Evolutionary conservation across 2,329 filamentous ascomycete genomes (phyloP).

Genomic region (Fusarium transvaalense): DNA sequence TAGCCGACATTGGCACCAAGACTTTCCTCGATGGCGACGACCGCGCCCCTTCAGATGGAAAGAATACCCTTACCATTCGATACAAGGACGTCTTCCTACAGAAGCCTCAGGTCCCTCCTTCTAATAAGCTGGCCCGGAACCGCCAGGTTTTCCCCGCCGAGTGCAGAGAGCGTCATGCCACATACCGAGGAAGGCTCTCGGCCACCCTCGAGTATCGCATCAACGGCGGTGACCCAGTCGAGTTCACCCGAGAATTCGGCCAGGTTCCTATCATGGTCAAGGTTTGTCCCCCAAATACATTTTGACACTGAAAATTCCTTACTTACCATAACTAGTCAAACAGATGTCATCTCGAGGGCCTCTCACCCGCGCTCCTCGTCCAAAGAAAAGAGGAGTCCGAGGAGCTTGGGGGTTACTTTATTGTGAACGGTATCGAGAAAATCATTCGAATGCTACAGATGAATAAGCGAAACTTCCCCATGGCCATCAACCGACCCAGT

Average conservation of each 20-base stretch:
- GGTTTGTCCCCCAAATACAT: constrained; percentile 62
- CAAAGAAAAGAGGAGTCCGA: constrained; percentile 94
- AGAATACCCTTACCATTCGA: constrained; percentile 82
- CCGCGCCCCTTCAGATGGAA: constrained; percentile 66
- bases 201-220: constrained; percentile 87
- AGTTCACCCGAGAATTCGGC: constrained; percentile 87
- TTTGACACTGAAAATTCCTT: neutral
- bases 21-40: constrained; percentile 86
- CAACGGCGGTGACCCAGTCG: constrained; percentile 86
- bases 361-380: constrained; percentile 85
- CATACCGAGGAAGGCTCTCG: constrained; percentile 88
- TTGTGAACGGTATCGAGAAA: constrained; percentile 98
- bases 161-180: constrained; percentile 91
- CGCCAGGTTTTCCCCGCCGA: constrained; percentile 91
- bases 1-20: constrained; percentile 92
- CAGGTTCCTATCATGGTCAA: constrained; percentile 94
- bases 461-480: constrained; percentile 91
- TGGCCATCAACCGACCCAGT: constrained; percentile 91
- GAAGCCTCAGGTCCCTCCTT: constrained; percentile 81
- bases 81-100: constrained; percentile 86
- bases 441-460: constrained; percentile 93
- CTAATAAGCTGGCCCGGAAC: constrained; percentile 86
- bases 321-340: constrained; percentile 72
- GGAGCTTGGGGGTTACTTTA: constrained; percentile 95
- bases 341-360: constrained; percentile 88